Percentiles rank a stretch among this genome's conserved stretches.
Evolutionary conservation across 2,329 filamentous ascomycete species (phyloP).

Genomic region (Cercospora citrullina): DNA sequence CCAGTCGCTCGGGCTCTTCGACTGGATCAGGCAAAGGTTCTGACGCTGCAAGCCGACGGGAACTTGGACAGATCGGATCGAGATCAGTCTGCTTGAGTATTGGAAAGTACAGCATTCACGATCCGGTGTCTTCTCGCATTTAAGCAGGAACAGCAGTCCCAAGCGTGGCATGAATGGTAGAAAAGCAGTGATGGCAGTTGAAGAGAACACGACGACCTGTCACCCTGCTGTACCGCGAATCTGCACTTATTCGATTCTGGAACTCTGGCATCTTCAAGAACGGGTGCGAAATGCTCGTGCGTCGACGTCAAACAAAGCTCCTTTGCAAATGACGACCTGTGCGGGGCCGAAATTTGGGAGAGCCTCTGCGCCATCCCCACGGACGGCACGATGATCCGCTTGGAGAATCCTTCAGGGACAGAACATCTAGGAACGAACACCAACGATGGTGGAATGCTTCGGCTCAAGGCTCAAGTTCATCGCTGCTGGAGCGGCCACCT

Average conservation of each 20-base stretch:
- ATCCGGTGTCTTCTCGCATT: not conserved
- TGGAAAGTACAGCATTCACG: not conserved
- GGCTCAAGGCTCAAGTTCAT: not conserved
- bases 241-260: not conserved
- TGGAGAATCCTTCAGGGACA: not conserved
- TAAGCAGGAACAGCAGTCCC: not conserved
- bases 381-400: not conserved
- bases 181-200: not conserved
- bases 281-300: not conserved
- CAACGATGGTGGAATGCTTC: not conserved
- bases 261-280: not conserved
- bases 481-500: not conserved
- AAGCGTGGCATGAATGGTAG: not conserved
- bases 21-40: not conserved
- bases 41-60: not conserved
- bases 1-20: not conserved
- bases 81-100: not conserved
- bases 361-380: not conserved
- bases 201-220: not conserved
- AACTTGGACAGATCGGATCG: not conserved
- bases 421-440: not conserved
- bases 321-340: not conserved
- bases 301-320: not conserved
- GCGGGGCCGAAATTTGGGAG: not conserved
- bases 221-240: not conserved